Percentiles rank a stretch among this genome's conserved stretches.
These are phyloP conservation scores for Agrostemma githago DNA, from an alignment of 148 eudicot genomes.

Conservation along the genomic window DNA sequence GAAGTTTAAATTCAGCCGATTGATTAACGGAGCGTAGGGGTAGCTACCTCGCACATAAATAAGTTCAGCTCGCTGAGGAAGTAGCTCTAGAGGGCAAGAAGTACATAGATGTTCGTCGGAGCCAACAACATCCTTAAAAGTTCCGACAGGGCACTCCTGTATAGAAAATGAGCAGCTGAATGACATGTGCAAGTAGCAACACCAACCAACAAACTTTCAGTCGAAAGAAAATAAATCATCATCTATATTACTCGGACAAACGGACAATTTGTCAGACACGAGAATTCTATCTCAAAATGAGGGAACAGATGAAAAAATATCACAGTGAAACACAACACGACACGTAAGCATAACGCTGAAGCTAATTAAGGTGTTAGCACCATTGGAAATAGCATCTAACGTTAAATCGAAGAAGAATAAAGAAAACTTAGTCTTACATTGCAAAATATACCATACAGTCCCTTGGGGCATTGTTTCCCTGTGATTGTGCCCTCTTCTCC, in stretches of 20 bases:
- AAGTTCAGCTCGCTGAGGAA: constrained; percentile 67
- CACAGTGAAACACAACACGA: neutral
- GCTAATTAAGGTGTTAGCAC: neutral
- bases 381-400: neutral
- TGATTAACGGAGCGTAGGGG: neutral
- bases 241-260: no score
- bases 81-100: constrained; percentile 58
- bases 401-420: neutral
- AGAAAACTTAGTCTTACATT: constrained; percentile 30
- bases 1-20: neutral
- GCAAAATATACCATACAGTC: constrained; percentile 83
- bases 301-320: no score
- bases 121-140: constrained; percentile 73
- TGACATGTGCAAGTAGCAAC: neutral
- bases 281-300: no score
- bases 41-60: constrained; percentile 64
- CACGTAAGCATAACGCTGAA: neutral
- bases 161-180: constrained; percentile 5
- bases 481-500: constrained; percentile 78
- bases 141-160: constrained; percentile 87
- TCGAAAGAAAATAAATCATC: no score
- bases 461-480: constrained; percentile 73
- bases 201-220: neutral
- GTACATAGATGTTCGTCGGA: constrained; percentile 53
- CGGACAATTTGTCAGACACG: no score